phyloP scores from a whole-genome alignment of 129 eudicot species.

The Ambrosia artemisiifolia region DNA sequence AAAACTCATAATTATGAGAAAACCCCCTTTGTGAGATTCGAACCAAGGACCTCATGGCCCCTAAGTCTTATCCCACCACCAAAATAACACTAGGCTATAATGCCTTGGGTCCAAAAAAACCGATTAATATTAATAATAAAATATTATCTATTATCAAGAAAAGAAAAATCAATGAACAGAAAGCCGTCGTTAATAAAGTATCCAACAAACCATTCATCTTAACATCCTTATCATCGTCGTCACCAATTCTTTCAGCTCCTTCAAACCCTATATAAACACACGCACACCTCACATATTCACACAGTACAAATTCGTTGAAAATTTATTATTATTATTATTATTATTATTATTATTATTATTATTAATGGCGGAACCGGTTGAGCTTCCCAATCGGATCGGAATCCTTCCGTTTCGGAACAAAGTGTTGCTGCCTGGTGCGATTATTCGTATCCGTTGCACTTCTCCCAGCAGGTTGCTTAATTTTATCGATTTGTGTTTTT shows the following conservation, averaged over 20 bases:
- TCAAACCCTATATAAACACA: slow-evolving; percentile 19
- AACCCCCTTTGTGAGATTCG: too few species aligned
- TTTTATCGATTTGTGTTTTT: background rate
- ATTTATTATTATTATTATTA: too few species aligned
- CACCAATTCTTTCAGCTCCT: slow-evolving; percentile 2
- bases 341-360: too few species aligned
- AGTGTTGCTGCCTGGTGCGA: slow-evolving; percentile 89
- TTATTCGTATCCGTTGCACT: slow-evolving; percentile 81
- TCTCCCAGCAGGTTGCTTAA: slow-evolving; percentile 74
- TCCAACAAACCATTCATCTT: slow-evolving; percentile 22
- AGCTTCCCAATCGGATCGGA: slow-evolving; percentile 80
- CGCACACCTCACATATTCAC: background rate
- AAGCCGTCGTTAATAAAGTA: slow-evolving; percentile 33
- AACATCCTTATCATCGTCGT: background rate
- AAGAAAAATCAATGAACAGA: slow-evolving; percentile 26
- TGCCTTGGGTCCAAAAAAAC: too few species aligned
- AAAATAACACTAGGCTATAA: too few species aligned
- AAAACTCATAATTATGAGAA: too few species aligned
- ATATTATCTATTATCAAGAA: too few species aligned
- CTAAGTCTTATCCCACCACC: too few species aligned
- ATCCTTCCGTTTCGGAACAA: slow-evolving; percentile 95
- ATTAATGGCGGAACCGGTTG: slow-evolving; percentile 75
- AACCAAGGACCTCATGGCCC: too few species aligned
- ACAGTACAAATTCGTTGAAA: background rate
- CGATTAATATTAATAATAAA: too few species aligned